These are phyloP conservation scores for Catunica adiposa DNA, from an alignment of 2,329 filamentous ascomycete species.

Conservation along the genomic window DNA sequence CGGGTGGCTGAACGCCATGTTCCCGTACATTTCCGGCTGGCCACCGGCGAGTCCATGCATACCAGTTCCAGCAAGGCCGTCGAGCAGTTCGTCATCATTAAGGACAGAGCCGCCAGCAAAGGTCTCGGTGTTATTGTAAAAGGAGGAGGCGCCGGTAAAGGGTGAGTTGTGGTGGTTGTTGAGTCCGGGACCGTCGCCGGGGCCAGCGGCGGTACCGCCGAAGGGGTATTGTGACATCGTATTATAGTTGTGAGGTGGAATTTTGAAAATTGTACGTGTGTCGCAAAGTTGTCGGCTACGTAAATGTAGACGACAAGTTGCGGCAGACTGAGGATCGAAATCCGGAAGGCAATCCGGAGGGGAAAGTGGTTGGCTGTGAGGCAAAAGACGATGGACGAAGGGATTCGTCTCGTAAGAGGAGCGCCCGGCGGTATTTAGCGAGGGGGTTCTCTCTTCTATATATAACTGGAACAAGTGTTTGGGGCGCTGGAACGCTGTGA, in stretches of 20 bases:
- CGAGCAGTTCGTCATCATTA: slow-evolving; percentile 75
- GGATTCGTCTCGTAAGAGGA: background rate
- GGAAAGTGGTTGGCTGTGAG: background rate
- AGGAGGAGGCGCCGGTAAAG: slow-evolving; percentile 6
- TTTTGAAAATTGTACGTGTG: background rate
- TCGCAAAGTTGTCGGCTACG: slow-evolving; percentile 1
- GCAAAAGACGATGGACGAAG: background rate
- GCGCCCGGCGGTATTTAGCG: too few species aligned
- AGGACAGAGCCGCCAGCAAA: slow-evolving; percentile 69
- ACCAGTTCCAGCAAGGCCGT: slow-evolving; percentile 39
- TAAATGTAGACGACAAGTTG: background rate
- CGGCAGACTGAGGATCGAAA: background rate
- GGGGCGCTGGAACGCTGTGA: too few species aligned
- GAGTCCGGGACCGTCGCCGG: background rate
- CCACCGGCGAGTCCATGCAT: slow-evolving; percentile 38
- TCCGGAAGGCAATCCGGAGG: background rate
- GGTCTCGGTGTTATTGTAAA: slow-evolving; percentile 28
- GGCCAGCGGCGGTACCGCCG: background rate
- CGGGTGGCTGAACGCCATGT: slow-evolving; percentile 38
- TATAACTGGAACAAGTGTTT: too few species aligned
- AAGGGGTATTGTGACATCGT: slow-evolving; percentile 1
- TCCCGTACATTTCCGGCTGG: slow-evolving; percentile 40
- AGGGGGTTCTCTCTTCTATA: too few species aligned
- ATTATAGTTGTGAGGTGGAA: background rate
- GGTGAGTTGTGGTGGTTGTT: too few species aligned